A percentile compares a stretch with the other conserved stretches of the same genome.
Evolutionary conservation across 345 rosid genomes (phyloP).

Genomic region (Limnanthes douglasii): DNA sequence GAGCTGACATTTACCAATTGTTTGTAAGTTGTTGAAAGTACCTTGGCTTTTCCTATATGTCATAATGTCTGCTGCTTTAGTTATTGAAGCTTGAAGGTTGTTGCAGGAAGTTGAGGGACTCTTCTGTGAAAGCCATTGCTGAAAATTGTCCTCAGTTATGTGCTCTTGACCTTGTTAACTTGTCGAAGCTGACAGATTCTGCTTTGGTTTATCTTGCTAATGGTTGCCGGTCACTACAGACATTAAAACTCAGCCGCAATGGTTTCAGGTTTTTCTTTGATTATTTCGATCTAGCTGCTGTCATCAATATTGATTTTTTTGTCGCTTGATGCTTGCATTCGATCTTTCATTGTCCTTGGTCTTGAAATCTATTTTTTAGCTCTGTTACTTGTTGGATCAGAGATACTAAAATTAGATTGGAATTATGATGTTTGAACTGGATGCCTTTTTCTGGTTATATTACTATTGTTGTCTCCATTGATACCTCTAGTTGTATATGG

Average conservation of each 20-base stretch:
- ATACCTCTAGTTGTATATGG: too few relatives aligned
- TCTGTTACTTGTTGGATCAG: too few relatives aligned
- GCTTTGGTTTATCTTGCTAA: conserved; percentile 68
- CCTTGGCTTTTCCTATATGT: conserved; percentile 4
- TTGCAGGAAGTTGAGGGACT: conserved; percentile 72
- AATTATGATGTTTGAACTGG: too few relatives aligned
- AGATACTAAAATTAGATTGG: too few relatives aligned
- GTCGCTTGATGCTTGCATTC: too few relatives aligned
- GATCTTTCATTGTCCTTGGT: too few relatives aligned
- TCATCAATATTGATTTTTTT: too few relatives aligned
- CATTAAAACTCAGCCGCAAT: conserved; percentile 52
- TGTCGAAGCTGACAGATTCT: conserved; percentile 65
- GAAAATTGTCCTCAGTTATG: conserved; percentile 41
- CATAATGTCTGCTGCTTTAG: conserved; percentile 2
- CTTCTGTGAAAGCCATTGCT: conserved; percentile 54
- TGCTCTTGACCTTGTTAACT: conserved; percentile 47
- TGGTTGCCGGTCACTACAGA: conserved; percentile 45
- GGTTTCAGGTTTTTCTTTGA: conserved; percentile 39
- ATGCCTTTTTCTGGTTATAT: too few relatives aligned
- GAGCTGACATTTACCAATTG: conserved; percentile 58
- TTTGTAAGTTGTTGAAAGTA: conserved; percentile 29
- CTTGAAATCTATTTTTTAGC: too few relatives aligned
- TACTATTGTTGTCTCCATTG: too few relatives aligned
- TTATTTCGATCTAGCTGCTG: too few relatives aligned
- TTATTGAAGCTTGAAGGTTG: conserved; percentile 7